phyloP scores from a whole-genome alignment of 2,329 filamentous ascomycete genomes.

The Colletotrichum agaves region DNA sequence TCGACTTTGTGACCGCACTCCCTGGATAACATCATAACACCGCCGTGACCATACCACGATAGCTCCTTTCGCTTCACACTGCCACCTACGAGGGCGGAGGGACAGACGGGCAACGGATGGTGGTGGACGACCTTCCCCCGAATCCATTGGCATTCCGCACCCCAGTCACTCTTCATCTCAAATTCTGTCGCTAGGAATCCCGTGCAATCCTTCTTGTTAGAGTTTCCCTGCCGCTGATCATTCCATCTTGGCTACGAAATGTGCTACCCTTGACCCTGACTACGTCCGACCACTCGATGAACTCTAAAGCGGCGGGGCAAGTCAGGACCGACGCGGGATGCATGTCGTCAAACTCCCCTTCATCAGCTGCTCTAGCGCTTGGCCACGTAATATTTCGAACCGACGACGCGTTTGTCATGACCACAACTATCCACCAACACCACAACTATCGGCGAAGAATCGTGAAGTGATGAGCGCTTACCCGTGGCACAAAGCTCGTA shows the following conservation, averaged over 20 bases:
- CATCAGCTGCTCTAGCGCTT: constrained; percentile 11
- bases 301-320: constrained; percentile 28
- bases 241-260: not conserved
- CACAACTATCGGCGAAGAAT: not conserved
- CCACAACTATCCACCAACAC: not conserved
- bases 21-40: not conserved
- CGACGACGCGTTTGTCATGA: too few relatives aligned
- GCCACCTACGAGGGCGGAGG: not conserved
- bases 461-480: constrained; percentile 23
- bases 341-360: not conserved
- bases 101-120: not conserved
- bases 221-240: constrained; percentile 6
- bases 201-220: not conserved
- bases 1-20: not conserved
- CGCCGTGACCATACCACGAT: not conserved
- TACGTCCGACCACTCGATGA: constrained; percentile 19
- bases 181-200: not conserved
- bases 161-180: not conserved
- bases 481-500: constrained; percentile 14
- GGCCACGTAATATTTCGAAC: too few relatives aligned
- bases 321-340: constrained; percentile 12
- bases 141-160: not conserved
- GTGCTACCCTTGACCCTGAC: constrained; percentile 10
- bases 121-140: not conserved
- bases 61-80: not conserved